phyloP scores from a whole-genome alignment of 2,329 filamentous ascomycete genomes.

The Talaromyces amestolkiae region DNA sequence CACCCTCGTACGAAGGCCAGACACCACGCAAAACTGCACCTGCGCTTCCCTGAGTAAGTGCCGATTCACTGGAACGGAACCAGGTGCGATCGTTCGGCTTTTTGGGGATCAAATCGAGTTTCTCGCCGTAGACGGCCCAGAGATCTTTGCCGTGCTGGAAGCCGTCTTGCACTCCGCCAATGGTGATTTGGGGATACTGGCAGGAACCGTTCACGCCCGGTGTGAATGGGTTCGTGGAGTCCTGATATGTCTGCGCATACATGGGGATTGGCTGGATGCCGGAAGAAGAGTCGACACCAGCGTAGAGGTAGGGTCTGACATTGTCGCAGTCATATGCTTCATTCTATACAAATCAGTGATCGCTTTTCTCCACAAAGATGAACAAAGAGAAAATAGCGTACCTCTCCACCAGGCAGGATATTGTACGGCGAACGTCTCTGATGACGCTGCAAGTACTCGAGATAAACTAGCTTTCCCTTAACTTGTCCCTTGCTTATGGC shows the following conservation, averaged over 20 bases:
- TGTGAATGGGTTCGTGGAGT: slow-evolving; percentile 36
- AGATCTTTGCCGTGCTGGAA: slow-evolving; percentile 40
- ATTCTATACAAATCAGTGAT: slow-evolving; percentile 26
- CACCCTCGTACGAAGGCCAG: slow-evolving; percentile 33
- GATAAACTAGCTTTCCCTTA: slow-evolving; percentile 34
- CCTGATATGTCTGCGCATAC: slow-evolving; percentile 39
- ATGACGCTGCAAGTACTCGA: slow-evolving; percentile 42
- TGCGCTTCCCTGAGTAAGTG: slow-evolving; percentile 38
- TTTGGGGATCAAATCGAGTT: slow-evolving; percentile 33
- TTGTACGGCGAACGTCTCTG: slow-evolving; percentile 42
- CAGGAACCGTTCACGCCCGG: slow-evolving; percentile 34
- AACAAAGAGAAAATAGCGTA: slow-evolving; percentile 16
- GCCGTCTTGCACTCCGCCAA: slow-evolving; percentile 39
- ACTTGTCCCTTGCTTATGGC: slow-evolving; percentile 29
- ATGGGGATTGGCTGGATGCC: slow-evolving; percentile 29
- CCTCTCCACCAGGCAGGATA: slow-evolving; percentile 40
- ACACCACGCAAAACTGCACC: slow-evolving; percentile 41
- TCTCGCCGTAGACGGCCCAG: slow-evolving; percentile 32
- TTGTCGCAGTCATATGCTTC: slow-evolving; percentile 40
- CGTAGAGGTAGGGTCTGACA: slow-evolving; percentile 38
- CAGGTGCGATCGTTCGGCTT: slow-evolving; percentile 32
- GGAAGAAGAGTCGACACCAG: slow-evolving; percentile 23
- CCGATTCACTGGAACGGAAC: slow-evolving; percentile 38
- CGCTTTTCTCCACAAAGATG: background rate
- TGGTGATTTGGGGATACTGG: slow-evolving; percentile 41